Base-by-base conservation (phyloP, 2,329 filamentous ascomycete genomes). In the Penicillium aurantiogriseum region DNA sequence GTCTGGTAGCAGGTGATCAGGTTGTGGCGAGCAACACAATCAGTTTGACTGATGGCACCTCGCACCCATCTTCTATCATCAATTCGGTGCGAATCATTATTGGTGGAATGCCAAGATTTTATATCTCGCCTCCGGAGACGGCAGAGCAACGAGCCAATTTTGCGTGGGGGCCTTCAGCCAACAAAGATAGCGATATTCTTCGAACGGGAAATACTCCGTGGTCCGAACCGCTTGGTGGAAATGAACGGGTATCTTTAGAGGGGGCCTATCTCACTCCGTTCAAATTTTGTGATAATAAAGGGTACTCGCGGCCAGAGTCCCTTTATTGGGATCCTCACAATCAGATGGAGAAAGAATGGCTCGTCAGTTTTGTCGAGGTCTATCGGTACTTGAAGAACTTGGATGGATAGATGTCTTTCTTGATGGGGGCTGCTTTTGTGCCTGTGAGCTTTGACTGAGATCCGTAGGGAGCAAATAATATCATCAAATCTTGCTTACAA, bases 261-360 rank as follows among this genome's bases (percentile, higher is more conserved):
- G 44, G 35, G 13, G 44, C 57, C 3, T 56, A 38, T 54, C 57
- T 51, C 46, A 50, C 50, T 13, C 5, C 45, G 25, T 21, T 25
- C 38, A 49, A 51, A 36, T 36, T 23, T 15, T 31, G 39, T 10
- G 6, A 5, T 11, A 9, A 15, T 3, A 5, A 3, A 10, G 9
- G 13, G 3, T 56, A 36, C 31, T 19, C 0, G n/a, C 29, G 46
- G 47, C 31, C 23, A 13, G 2, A 21, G 17, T 5, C 21, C 13
- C 8, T 13, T 31, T 8, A 9, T 4, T 61, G 47, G 31, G 56
- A 58, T 5, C 57, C 53, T 23, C 64, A 64, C 47, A 44, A 63
- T 33, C 56, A 62, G 33, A 52, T 48, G 40, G 64, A 67, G 36
- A 54, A 38, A 21, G n/a, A 56, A 47, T 66, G 63, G 64, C 42